Evolutionary conservation across 75 land plant species (phyloP).

Genomic region (Ceratopteris richardii): DNA sequence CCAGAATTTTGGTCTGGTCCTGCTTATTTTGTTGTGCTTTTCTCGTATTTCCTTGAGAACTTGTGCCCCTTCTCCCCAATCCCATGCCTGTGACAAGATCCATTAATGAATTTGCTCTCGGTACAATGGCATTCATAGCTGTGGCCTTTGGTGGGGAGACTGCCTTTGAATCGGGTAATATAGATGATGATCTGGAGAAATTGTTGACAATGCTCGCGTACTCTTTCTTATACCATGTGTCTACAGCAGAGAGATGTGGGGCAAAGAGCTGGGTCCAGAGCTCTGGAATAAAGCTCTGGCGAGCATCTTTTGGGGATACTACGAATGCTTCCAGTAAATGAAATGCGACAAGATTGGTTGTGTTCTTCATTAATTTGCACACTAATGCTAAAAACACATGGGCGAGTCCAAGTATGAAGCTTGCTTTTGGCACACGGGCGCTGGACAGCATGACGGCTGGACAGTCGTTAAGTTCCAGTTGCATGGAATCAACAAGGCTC

Average conservation of each 20-base stretch:
- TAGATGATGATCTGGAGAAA: neutral
- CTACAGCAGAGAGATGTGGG: neutral
- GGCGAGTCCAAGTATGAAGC: neutral
- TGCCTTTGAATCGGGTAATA: neutral
- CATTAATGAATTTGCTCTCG: too few relatives aligned
- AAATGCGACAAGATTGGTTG: neutral
- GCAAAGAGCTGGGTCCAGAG: neutral
- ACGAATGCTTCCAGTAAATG: neutral
- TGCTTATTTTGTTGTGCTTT: too few relatives aligned
- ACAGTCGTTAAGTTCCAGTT: neutral
- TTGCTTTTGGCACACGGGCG: neutral
- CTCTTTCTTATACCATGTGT: constrained; percentile 1
- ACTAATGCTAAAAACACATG: neutral
- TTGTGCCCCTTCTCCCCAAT: too few relatives aligned
- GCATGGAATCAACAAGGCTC: neutral
- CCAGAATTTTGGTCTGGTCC: neutral
- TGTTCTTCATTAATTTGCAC: neutral
- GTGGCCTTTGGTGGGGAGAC: neutral
- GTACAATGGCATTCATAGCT: neutral
- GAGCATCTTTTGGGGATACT: neutral
- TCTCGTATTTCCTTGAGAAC: too few relatives aligned
- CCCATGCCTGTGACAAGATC: too few relatives aligned
- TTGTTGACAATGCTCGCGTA: neutral
- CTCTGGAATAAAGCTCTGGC: constrained; percentile 1
- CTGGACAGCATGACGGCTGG: neutral